phyloP scores from a whole-genome alignment of 176 grass and related monocot genomes.

The Leersia perrieri region DNA sequence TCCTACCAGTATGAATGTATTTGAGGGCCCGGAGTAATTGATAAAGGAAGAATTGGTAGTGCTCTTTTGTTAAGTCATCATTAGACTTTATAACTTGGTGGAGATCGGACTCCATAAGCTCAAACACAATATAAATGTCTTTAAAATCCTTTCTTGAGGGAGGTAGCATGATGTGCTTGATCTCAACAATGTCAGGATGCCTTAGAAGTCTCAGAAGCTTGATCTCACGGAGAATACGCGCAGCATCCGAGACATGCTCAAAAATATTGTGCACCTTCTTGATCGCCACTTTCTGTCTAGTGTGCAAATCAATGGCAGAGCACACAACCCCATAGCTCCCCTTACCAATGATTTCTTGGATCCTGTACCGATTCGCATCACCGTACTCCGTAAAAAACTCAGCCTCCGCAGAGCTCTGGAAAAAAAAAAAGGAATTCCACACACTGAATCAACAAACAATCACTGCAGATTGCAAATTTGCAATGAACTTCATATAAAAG shows the following conservation, averaged over 20 bases:
- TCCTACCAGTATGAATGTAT: constrained; percentile 90
- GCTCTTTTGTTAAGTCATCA: constrained; percentile 89
- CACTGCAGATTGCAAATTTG: constrained; percentile 15
- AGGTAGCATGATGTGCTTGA: constrained; percentile 98
- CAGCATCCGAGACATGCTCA: constrained; percentile 87
- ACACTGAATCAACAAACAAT: background rate
- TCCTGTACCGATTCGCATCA: constrained; percentile 95
- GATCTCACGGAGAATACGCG: constrained; percentile 92
- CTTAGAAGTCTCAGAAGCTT: constrained; percentile 84
- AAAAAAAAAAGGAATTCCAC: constrained; percentile 8
- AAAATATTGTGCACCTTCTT: constrained; percentile 98
- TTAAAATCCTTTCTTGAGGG: constrained; percentile 89
- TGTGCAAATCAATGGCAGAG: constrained; percentile 84
- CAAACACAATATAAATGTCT: constrained; percentile 96
- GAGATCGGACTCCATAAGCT: constrained; percentile 97
- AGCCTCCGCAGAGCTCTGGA: constrained; percentile 60
- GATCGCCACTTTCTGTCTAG: constrained; percentile 86
- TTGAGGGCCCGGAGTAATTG: constrained; percentile 92
- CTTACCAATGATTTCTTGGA: constrained; percentile 94
- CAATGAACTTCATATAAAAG: background rate
- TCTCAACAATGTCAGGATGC: constrained; percentile 94
- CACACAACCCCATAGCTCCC: constrained; percentile 98
- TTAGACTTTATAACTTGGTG: constrained; percentile 99
- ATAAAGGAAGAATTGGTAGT: constrained; percentile 98
- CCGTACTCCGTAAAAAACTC: constrained; percentile 97